Evolutionary conservation across 768 basidiomycete species (phyloP), one percentile per base, ranked within the genome.

Genomic region (Serendipita sp.): DNA sequence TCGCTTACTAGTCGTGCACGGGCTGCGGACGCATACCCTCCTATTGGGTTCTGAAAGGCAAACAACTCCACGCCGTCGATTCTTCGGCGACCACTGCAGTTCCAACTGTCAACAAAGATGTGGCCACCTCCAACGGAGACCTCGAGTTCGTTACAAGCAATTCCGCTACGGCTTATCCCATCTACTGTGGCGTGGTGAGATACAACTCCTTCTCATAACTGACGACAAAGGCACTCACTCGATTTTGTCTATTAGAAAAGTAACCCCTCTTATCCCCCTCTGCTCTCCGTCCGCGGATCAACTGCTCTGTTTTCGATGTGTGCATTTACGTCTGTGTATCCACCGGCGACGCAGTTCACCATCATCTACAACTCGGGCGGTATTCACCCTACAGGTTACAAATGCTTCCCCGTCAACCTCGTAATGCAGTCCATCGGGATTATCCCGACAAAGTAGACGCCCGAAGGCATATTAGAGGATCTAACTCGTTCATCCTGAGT

Each of bases 261-360:
- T 5, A 48, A 28, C 45, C 20, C n/a, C 5, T 9, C 7, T 5
- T 20, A 20, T n/a, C 53, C 30, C 53, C 53, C 53, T 58, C 22
- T 58, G 11, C 53, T 58, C 9, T 26, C 53, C 4, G 53, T 58
- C 28, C 53, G 28, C n/a, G 53, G 53, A 11, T 20, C 22, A 11
- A 24, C 53, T 11, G 31, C 22, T 3, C 24, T 58, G 17, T 58
- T 58, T n/a, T 24, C 53, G 31, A 58, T 58, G 53, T 58, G 53
- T 31, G 53, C 53, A 17, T 58, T 58, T 58, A 58, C 53, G 11
- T 58, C 53, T 13, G 53, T 58, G 9, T 58, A 58, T n/a, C 53
- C 53, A 11, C 53, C 53, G 31, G 17, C 20, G 11, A 58, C 20
- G 11, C 3, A 33, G 17, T 58, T 58, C 28, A n/a, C 53, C 17